Conservation (phyloP, 345 rosid genomes). For the Pistacia integerrima region DNA sequence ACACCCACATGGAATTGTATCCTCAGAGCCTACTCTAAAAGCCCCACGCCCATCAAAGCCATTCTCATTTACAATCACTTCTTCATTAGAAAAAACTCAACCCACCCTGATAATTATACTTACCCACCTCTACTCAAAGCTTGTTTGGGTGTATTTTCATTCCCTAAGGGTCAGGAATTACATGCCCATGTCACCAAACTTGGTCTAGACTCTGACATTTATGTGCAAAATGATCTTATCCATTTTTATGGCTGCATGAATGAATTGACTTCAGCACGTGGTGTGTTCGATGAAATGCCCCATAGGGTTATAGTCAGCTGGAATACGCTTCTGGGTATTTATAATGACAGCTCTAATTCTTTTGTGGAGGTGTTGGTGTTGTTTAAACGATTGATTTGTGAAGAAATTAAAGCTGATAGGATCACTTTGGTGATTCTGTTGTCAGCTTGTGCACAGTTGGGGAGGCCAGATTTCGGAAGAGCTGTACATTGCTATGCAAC, state of each 20-base stretch:
- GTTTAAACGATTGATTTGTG: constrained; percentile 16
- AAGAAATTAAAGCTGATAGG: constrained; percentile 16
- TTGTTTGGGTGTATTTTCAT: constrained; percentile 14
- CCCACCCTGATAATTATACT: constrained; percentile 21
- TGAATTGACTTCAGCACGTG: not conserved
- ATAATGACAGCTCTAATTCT: not conserved
- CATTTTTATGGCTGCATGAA: constrained; percentile 6
- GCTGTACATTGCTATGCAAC: constrained; percentile 23
- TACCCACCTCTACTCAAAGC: constrained; percentile 30
- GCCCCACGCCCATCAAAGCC: constrained; percentile 27
- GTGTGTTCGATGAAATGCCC: constrained; percentile 23
- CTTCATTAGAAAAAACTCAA: not conserved
- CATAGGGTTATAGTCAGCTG: constrained; percentile 25
- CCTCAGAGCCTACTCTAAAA: constrained; percentile 25
- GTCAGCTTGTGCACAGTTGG: constrained; percentile 23
- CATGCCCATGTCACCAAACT: constrained; percentile 20
- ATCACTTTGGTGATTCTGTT: constrained; percentile 23
- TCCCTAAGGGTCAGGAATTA: constrained; percentile 18
- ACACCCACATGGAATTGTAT: constrained; percentile 27
- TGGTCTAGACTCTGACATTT: constrained; percentile 18
- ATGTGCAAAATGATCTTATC: constrained; percentile 27
- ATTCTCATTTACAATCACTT: constrained; percentile 21
- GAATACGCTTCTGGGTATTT: constrained; percentile 28
- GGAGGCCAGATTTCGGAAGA: constrained; percentile 20
- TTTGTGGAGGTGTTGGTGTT: constrained; percentile 7